phyloP scores from a whole-genome alignment of 2,329 filamentous ascomycete species.

The Tolypocladium tropicale region DNA sequence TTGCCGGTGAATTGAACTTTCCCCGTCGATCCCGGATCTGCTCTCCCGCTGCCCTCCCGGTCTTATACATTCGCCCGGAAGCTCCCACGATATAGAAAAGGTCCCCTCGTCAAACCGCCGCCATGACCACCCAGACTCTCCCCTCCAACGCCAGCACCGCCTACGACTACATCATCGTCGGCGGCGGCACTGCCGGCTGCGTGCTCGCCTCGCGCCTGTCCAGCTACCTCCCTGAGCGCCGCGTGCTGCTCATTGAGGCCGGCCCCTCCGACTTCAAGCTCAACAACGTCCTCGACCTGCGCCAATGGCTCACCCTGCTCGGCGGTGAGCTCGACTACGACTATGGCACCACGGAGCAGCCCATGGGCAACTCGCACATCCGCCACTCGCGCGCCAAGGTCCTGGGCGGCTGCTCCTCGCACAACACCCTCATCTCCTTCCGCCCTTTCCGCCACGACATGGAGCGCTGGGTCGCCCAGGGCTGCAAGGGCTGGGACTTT shows the following conservation, averaged over 20 bases:
- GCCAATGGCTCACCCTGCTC: conserved; percentile 76
- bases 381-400: conserved; percentile 89
- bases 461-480: conserved; percentile 71
- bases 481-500: conserved; percentile 80
- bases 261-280: conserved; percentile 85
- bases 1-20: neutral
- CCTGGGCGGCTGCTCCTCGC: conserved; percentile 82
- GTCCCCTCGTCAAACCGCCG: too few relatives aligned
- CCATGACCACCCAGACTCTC: conserved; percentile 59
- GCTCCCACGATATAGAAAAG: neutral
- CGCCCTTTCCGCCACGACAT: conserved; percentile 83
- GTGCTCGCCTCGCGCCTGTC: conserved; percentile 72
- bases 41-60: neutral
- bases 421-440: conserved; percentile 92
- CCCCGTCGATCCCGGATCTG: neutral
- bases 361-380: conserved; percentile 85
- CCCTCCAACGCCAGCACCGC: conserved; percentile 51
- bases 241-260: conserved; percentile 74
- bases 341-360: conserved; percentile 82
- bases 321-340: conserved; percentile 87
- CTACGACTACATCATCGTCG: conserved; percentile 80
- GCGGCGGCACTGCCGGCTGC: conserved; percentile 78
- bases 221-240: conserved; percentile 74
- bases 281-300: conserved; percentile 74
- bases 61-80: neutral